Conservation (phyloP, 768 basidiomycete genomes). For the Candolleomyces aberdarensis region DNA sequence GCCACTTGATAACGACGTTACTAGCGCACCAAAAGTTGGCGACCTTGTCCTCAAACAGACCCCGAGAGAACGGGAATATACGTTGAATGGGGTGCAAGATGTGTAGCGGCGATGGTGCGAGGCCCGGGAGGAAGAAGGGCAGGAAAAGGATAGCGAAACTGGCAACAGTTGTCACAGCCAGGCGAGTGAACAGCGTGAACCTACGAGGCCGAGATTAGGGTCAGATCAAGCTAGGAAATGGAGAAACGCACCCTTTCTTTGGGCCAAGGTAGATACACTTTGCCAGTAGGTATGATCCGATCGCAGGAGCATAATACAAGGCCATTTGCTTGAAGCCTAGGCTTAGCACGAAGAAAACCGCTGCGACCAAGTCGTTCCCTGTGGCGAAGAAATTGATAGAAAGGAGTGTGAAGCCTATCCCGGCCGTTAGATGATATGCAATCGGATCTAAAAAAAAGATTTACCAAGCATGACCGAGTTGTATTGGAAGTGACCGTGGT, state of each 20-base stretch:
- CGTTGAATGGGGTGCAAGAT: conserved; percentile 69
- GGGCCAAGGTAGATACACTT: conserved; percentile 86
- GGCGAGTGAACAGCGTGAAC: conserved; percentile 57
- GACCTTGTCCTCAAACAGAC: conserved; percentile 93
- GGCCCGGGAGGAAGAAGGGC: conserved; percentile 70
- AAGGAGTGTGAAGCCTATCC: conserved; percentile 64
- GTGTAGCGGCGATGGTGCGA: conserved; percentile 40
- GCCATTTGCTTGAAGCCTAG: conserved; percentile 97
- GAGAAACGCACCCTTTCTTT: conserved; percentile 54
- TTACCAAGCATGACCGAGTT: conserved; percentile 91
- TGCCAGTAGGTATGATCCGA: conserved; percentile 87
- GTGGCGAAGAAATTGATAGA: conserved; percentile 67
- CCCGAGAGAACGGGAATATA: conserved; percentile 90
- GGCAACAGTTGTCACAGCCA: conserved; percentile 57
- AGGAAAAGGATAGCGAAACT: conserved; percentile 71
- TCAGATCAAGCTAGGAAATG: neutral
- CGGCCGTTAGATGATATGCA: conserved; percentile 1
- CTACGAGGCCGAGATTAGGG: conserved; percentile 15
- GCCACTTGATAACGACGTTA: conserved; percentile 87
- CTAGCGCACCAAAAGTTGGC: conserved; percentile 98
- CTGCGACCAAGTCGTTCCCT: conserved; percentile 71
- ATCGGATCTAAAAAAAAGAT: conserved; percentile 15
- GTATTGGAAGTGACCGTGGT: conserved; percentile 95
- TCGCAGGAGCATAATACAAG: conserved; percentile 87
- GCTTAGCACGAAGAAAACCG: conserved; percentile 77